A percentile compares a stretch with the other conserved stretches of the same genome.
Conservation (phyloP, 495 filamentous ascomycete species). For the Amniculicola lignicola region DNA sequence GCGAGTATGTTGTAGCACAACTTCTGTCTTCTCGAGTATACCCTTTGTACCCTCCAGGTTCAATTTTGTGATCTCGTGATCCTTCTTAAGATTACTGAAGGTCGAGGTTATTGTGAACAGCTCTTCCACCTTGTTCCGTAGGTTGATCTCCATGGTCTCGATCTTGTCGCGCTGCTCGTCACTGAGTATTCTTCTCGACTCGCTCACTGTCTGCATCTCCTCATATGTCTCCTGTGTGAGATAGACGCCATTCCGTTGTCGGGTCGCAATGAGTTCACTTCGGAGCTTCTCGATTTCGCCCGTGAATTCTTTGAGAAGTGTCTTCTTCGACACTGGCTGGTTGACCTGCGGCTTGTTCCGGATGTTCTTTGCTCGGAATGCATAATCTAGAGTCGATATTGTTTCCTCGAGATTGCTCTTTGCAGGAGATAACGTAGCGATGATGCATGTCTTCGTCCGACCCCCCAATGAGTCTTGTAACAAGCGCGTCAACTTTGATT, state of each 20-base stretch:
- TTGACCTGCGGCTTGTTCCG: constrained; percentile 97
- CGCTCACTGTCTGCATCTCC: constrained; percentile 82
- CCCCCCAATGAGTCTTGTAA: constrained; percentile 96
- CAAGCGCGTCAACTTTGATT: constrained; percentile 92
- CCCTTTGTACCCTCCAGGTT: constrained; percentile 74
- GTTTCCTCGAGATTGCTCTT: constrained; percentile 96
- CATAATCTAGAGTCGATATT: constrained; percentile 95
- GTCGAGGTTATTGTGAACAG: constrained; percentile 78
- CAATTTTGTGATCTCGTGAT: constrained; percentile 70
- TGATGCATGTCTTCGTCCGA: constrained; percentile 95
- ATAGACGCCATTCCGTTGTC: constrained; percentile 93
- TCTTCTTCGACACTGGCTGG: constrained; percentile 85
- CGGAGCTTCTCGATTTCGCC: constrained; percentile 92
- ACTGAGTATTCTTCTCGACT: constrained; percentile 84
- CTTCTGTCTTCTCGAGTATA: constrained; percentile 81
- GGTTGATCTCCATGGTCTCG: constrained; percentile 82
- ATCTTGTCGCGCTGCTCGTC: constrained; percentile 92
- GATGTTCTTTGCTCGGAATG: constrained; percentile 96
- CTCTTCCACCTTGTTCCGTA: constrained; percentile 88
- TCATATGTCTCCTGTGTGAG: constrained; percentile 80
- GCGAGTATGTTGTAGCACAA: constrained; percentile 69
- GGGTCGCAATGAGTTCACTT: constrained; percentile 85
- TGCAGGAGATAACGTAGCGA: constrained; percentile 91
- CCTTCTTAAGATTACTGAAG: constrained; percentile 80
- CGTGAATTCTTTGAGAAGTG: constrained; percentile 82